Evolutionary conservation across 2,329 filamentous ascomycete genomes (phyloP).

Genomic region (Neodidymelliopsis sp.): DNA sequence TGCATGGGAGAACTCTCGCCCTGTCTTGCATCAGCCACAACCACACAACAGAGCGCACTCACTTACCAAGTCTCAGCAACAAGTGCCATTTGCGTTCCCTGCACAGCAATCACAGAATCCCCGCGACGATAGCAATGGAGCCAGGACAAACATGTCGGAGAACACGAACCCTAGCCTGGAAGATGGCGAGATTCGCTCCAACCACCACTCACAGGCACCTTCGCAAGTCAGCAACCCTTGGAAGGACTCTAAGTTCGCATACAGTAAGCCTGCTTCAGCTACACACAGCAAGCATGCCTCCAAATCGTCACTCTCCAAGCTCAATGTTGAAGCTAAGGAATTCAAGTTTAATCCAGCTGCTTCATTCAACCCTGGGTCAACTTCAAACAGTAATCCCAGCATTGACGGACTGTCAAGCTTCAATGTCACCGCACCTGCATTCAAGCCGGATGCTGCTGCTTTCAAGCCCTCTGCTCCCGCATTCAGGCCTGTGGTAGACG

Average conservation of each 20-base stretch:
- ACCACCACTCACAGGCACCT: conserved; percentile 47
- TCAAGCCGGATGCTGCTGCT: conserved; percentile 73
- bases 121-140: conserved; percentile 51
- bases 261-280: conserved; percentile 41
- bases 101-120: conserved; percentile 37
- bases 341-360: conserved; percentile 75
- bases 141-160: conserved; percentile 50
- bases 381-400: conserved; percentile 50
- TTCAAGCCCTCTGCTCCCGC: conserved; percentile 37
- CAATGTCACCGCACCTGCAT: conserved; percentile 73
- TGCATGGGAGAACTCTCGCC: conserved; percentile 43
- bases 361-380: conserved; percentile 58
- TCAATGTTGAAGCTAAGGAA: conserved; percentile 89
- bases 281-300: conserved; percentile 66
- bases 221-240: conserved; percentile 48
- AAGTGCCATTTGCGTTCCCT: conserved; percentile 41
- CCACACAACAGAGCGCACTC: conserved; percentile 79
- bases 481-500: conserved; percentile 37
- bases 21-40: conserved; percentile 72
- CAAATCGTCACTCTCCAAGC: conserved; percentile 74
- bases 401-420: conserved; percentile 57
- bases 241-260: conserved; percentile 46
- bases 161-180: conserved; percentile 50
- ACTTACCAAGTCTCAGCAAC: conserved; percentile 67
- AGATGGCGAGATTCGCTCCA: conserved; percentile 39